Conservation (phyloP, 75 land plant genomes). For the Cunninghamia lanceolata region DNA sequence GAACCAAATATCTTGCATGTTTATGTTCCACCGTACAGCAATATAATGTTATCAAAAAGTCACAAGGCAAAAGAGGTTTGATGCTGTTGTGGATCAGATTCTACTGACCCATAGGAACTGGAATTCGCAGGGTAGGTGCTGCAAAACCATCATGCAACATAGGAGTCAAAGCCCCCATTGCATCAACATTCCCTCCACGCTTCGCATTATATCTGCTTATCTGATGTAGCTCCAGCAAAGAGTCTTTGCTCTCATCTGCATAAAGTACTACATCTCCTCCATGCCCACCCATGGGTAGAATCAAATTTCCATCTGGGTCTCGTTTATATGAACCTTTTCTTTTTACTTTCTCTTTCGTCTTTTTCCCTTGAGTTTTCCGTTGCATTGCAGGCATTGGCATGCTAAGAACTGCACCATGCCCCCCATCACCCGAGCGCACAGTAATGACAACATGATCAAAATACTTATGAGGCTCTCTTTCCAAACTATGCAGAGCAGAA, state of each 20-base stretch:
- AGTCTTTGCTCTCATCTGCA: constrained; percentile 80
- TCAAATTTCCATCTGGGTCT: constrained; percentile 80
- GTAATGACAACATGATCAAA: constrained; percentile 92
- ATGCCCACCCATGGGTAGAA: constrained; percentile 92
- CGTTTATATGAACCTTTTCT: constrained; percentile 57
- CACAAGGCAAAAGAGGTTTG: not conserved
- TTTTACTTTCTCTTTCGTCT: constrained; percentile 38
- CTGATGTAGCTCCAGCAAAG: constrained; percentile 71
- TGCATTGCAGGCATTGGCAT: constrained; percentile 44
- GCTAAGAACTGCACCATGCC: constrained; percentile 86
- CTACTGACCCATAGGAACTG: constrained; percentile 88
- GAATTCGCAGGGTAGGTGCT: constrained; percentile 72
- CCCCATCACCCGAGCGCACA: constrained; percentile 96
- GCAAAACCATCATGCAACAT: constrained; percentile 64
- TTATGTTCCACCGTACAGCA: not conserved
- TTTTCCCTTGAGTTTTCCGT: constrained; percentile 39
- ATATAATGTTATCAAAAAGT: not conserved
- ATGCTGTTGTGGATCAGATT: not conserved
- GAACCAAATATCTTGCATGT: not conserved
- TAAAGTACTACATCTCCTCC: constrained; percentile 93
- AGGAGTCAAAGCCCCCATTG: constrained; percentile 77
- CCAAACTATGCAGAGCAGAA: constrained; percentile 20
- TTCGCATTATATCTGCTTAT: constrained; percentile 74
- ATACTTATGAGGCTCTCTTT: constrained; percentile 86
- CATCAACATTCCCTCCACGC: constrained; percentile 91